Evolutionary conservation across 2,329 filamentous ascomycete species (phyloP).

Genomic region (Penicillium brasilianum): DNA sequence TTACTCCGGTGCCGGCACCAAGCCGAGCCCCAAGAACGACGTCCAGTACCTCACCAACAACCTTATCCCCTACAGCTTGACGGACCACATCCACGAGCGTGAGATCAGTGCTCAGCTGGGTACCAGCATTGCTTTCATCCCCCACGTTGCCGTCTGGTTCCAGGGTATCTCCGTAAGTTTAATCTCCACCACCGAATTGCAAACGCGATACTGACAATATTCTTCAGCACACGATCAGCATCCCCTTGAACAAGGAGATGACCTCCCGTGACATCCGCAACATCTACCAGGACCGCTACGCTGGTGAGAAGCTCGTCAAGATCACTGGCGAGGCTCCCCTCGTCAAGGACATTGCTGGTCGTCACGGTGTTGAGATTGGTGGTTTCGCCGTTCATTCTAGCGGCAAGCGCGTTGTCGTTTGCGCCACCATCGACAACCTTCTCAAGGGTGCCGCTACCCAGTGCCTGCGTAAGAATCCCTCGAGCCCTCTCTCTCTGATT

Average conservation of each 20-base stretch:
- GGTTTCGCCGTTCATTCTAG: slow-evolving; percentile 91
- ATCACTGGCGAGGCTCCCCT: slow-evolving; percentile 84
- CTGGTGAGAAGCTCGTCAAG: slow-evolving; percentile 93
- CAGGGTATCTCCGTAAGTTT: slow-evolving; percentile 76
- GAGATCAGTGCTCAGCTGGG: slow-evolving; percentile 84
- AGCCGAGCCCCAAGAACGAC: slow-evolving; percentile 93
- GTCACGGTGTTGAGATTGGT: slow-evolving; percentile 91
- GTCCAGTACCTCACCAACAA: slow-evolving; percentile 82
- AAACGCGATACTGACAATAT: slow-evolving; percentile 24
- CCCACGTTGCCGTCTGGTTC: slow-evolving; percentile 97
- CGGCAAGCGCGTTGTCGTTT: slow-evolving; percentile 91
- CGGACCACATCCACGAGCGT: slow-evolving; percentile 91
- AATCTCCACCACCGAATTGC: background rate
- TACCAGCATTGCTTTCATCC: slow-evolving; percentile 78
- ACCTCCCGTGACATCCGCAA: slow-evolving; percentile 89
- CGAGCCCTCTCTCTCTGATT: background rate
- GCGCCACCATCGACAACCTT: slow-evolving; percentile 90
- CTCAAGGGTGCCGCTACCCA: slow-evolving; percentile 93
- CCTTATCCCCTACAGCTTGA: slow-evolving; percentile 87
- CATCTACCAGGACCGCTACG: slow-evolving; percentile 94
- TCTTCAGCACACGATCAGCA: slow-evolving; percentile 79
- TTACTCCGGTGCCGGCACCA: slow-evolving; percentile 93
- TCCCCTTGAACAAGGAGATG: slow-evolving; percentile 85
- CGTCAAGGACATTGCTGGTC: slow-evolving; percentile 82
- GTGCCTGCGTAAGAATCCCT: slow-evolving; percentile 74